Conservation (phyloP, 2,329 filamentous ascomycete genomes). For the Aspergillus hortae region DNA sequence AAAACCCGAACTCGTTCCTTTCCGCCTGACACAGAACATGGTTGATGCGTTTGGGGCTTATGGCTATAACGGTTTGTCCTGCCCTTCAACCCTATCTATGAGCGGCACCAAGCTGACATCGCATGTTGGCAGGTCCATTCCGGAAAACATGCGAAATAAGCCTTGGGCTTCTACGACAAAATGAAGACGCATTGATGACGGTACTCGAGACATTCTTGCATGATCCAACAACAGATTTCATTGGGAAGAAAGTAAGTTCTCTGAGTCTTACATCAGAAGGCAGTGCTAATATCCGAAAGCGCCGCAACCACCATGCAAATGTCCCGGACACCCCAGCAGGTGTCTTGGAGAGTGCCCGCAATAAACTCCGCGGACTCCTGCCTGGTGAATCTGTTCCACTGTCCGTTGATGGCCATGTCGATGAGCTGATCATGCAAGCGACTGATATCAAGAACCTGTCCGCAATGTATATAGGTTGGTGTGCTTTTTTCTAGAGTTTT, state of each 20-base stretch:
- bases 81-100: not conserved
- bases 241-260: slow-evolving; percentile 63
- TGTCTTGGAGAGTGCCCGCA: slow-evolving; percentile 83
- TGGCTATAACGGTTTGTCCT: slow-evolving; percentile 67
- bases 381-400: slow-evolving; percentile 86
- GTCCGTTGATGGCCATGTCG: slow-evolving; percentile 95
- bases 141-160: slow-evolving; percentile 87
- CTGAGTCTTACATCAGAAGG: not conserved
- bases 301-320: slow-evolving; percentile 45
- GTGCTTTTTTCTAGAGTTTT: slow-evolving; percentile 57
- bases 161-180: slow-evolving; percentile 75
- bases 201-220: slow-evolving; percentile 96
- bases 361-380: slow-evolving; percentile 80
- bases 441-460: slow-evolving; percentile 75
- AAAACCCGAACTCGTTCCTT: slow-evolving; percentile 91
- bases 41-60: slow-evolving; percentile 94
- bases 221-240: slow-evolving; percentile 90
- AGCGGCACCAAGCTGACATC: not conserved
- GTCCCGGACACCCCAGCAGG: slow-evolving; percentile 68
- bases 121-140: slow-evolving; percentile 62
- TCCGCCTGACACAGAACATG: slow-evolving; percentile 98
- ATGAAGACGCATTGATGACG: slow-evolving; percentile 95
- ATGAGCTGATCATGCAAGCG: slow-evolving; percentile 86
- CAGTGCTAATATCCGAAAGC: slow-evolving; percentile 29
- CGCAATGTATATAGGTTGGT: slow-evolving; percentile 98